Conservation (phyloP, 345 rosid species). For the Salix koriyanagi region DNA sequence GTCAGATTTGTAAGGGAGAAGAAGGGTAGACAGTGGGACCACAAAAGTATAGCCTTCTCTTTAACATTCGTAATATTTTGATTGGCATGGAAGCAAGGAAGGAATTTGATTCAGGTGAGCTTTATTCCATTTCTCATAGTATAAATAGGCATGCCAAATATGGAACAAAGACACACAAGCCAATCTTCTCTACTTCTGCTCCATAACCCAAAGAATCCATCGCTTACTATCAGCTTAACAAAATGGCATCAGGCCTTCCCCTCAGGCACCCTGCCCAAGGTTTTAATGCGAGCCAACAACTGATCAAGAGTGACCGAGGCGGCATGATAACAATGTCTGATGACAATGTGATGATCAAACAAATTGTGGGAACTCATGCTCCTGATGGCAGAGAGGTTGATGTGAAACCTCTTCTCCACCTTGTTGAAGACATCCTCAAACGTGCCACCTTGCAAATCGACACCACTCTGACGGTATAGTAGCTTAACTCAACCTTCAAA, state of each 20-base stretch:
- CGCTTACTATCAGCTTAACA: not conserved
- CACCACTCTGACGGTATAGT: constrained; percentile 18
- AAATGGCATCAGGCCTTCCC: not conserved
- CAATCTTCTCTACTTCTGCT: not conserved
- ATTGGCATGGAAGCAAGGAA: constrained; percentile 53
- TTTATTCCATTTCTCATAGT: constrained; percentile 21
- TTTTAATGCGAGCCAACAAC: not conserved
- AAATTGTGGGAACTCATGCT: constrained; percentile 49
- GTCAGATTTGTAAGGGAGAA: not conserved
- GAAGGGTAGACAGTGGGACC: not conserved
- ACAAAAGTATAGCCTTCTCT: constrained; percentile 7
- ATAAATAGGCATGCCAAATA: constrained; percentile 28
- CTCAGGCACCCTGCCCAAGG: not conserved
- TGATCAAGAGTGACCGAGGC: constrained; percentile 39
- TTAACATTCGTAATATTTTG: constrained; percentile 19
- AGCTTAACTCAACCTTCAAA: not conserved
- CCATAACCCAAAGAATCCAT: not conserved
- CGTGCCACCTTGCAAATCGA: constrained; percentile 48
- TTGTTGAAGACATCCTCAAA: constrained; percentile 65
- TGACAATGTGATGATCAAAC: constrained; percentile 58
- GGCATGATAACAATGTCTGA: constrained; percentile 53
- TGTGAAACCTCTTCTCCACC: constrained; percentile 53
- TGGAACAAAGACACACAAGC: constrained; percentile 9
- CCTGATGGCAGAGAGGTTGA: constrained; percentile 68
- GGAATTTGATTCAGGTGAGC: constrained; percentile 44